Conservation (phyloP, 805 yeast genomes). For the Saccharomycopsis selenospora region DNA sequence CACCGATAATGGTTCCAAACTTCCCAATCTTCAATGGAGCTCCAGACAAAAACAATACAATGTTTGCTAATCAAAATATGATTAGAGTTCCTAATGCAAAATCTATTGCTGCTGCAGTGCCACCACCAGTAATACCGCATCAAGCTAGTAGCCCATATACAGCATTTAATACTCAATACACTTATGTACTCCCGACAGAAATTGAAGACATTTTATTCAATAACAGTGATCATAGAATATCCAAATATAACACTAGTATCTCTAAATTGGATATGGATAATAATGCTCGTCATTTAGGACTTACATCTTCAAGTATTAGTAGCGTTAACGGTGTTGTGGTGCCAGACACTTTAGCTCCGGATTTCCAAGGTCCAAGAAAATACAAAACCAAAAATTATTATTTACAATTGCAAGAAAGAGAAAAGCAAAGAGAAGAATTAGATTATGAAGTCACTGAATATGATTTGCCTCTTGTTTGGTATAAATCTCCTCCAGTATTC, state of each 20-base stretch:
- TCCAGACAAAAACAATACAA: background rate
- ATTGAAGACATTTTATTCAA: background rate
- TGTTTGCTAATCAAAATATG: background rate
- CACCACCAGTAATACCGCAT: background rate
- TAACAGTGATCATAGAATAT: background rate
- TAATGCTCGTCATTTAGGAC: background rate
- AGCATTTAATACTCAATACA: background rate
- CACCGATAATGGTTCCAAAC: background rate
- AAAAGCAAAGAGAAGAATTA: background rate
- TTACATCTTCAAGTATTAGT: background rate
- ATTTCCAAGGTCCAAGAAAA: background rate
- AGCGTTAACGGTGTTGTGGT: background rate
- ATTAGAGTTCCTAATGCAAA: background rate
- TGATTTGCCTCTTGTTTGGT: constrained; percentile 6
- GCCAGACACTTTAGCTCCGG: background rate
- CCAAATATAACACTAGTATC: no score
- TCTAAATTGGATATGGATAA: background rate
- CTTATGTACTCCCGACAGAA: background rate
- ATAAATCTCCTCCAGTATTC: constrained; percentile 10
- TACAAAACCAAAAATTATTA: background rate
- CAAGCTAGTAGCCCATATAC: background rate
- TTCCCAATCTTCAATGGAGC: background rate
- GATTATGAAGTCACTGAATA: background rate
- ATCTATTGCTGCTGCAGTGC: background rate
- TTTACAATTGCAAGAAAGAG: background rate